Conservation (phyloP, 768 basidiomycete genomes). For the Boletus bicolor region DNA sequence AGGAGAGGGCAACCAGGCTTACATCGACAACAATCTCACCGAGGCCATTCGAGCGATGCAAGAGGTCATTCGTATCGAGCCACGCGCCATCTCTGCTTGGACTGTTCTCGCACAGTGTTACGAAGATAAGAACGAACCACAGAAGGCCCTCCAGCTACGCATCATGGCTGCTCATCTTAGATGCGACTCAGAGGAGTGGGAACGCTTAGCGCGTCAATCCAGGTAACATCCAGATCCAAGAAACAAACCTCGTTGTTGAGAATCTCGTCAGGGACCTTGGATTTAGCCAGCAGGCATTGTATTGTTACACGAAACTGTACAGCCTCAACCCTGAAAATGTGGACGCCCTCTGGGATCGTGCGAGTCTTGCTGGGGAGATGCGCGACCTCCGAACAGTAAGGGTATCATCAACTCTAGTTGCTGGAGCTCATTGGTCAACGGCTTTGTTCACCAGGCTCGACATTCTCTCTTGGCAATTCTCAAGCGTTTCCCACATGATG, state of each 20-base stretch:
- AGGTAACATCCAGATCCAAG: constrained; percentile 44
- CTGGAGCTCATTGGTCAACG: not conserved
- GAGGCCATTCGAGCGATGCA: constrained; percentile 77
- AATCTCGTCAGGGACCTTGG: constrained; percentile 15
- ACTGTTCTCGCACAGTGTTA: constrained; percentile 42
- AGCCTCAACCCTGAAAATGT: not conserved
- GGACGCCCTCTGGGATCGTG: not conserved
- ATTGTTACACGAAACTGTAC: not conserved
- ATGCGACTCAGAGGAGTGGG: constrained; percentile 83
- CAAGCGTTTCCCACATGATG: constrained; percentile 47
- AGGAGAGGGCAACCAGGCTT: constrained; percentile 84
- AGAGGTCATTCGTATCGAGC: constrained; percentile 92
- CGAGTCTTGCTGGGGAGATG: not conserved
- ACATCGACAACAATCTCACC: constrained; percentile 62
- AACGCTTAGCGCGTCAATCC: constrained; percentile 68
- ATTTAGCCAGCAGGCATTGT: not conserved
- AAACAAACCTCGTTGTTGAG: constrained; percentile 61
- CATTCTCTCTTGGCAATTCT: constrained; percentile 1
- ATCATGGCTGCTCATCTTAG: constrained; percentile 62
- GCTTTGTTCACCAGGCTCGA: not conserved
- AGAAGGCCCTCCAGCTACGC: constrained; percentile 11
- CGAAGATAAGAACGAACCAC: constrained; percentile 8
- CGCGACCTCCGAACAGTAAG: not conserved
- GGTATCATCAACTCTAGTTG: not conserved
- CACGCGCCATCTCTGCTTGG: constrained; percentile 81